Evolutionary conservation across 148 eudicot species (phyloP), one percentile per base, ranked within the genome.

Genomic region (Amaranthus hypochondriacus): DNA sequence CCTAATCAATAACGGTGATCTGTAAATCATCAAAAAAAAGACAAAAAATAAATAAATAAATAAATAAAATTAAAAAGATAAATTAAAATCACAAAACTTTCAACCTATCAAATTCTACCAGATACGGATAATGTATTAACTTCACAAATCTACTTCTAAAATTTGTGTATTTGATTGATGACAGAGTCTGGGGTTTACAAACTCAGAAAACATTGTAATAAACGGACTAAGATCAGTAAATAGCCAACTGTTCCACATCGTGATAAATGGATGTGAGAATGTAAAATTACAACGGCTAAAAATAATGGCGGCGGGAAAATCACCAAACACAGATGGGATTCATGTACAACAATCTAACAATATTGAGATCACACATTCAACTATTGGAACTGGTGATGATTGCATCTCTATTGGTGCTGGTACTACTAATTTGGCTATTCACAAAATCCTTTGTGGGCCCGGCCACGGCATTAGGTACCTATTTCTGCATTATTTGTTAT

Each of bases 391-490:
- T 1, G 90, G 92, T 12, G 90, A 89, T 55, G 92, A 89, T 48
- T 89, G 92, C 59, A 67, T 87, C 61, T 82, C 92, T 4, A 52
- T 89, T 0, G 92, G 92, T 54, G 84, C 85, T 3, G 88, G 87
- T 43, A 71, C 88, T 48, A 67, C 62, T 66, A 76, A 80, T 28
- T 1, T 81, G 14, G 75, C 62, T 76, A 84, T 89, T 10, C 75
- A 83, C 7, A 58, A 57, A 21, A 73, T 89, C 48, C 79, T 74
- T 53, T 89, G 88, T 66, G 92, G 92, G 48, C 92, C 92, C 49
- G 92, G 92, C 48, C 92, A 89, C 62, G 92, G 92, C 57, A 85
- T 89, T 50, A 89, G 92, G 92, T 89, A 73, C 9, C 47, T 6
- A 3, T 43, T 9, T 4, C 39, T 28, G 39, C 39, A 28, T 28